Evolutionary conservation across 768 basidiomycete genomes (phyloP).

Genomic region (Phallus indusiatus): DNA sequence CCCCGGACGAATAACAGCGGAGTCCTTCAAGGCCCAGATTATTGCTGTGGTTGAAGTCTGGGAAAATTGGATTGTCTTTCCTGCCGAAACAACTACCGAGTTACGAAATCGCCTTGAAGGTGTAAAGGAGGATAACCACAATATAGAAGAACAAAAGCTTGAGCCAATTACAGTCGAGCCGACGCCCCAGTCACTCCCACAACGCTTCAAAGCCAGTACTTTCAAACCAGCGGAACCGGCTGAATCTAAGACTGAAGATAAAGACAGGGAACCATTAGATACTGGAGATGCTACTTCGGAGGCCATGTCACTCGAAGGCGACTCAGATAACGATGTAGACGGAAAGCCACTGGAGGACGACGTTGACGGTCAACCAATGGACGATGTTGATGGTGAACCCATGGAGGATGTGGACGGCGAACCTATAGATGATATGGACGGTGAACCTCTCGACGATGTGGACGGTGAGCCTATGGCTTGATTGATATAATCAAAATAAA

Average conservation of each 20-base stretch:
- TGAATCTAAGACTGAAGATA: background rate
- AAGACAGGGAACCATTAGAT: constrained; percentile 11
- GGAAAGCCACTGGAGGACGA: constrained; percentile 35
- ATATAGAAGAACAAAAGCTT: constrained; percentile 22
- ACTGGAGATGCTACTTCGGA: constrained; percentile 17
- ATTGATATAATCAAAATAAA: background rate
- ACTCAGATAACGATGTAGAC: constrained; percentile 35
- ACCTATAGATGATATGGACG: constrained; percentile 24
- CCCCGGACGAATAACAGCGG: constrained; percentile 91
- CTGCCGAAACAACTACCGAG: constrained; percentile 72
- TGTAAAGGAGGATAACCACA: constrained; percentile 6
- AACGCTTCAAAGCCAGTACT: constrained; percentile 68
- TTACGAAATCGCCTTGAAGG: constrained; percentile 73
- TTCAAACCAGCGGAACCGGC: constrained; percentile 61
- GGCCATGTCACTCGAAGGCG: constrained; percentile 24
- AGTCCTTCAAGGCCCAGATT: constrained; percentile 92
- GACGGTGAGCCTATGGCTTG: constrained; percentile 28
- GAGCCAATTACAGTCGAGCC: constrained; percentile 19
- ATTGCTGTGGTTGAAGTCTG: constrained; percentile 85
- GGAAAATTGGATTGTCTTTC: constrained; percentile 98
- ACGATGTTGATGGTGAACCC: constrained; percentile 29
- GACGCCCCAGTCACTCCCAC: constrained; percentile 30
- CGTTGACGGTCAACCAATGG: constrained; percentile 40
- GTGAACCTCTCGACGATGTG: constrained; percentile 23
- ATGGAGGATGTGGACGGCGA: constrained; percentile 42